These are phyloP conservation scores for Venturia aucupariae DNA, from an alignment of 2,329 filamentous ascomycete genomes.

Conservation along the genomic window DNA sequence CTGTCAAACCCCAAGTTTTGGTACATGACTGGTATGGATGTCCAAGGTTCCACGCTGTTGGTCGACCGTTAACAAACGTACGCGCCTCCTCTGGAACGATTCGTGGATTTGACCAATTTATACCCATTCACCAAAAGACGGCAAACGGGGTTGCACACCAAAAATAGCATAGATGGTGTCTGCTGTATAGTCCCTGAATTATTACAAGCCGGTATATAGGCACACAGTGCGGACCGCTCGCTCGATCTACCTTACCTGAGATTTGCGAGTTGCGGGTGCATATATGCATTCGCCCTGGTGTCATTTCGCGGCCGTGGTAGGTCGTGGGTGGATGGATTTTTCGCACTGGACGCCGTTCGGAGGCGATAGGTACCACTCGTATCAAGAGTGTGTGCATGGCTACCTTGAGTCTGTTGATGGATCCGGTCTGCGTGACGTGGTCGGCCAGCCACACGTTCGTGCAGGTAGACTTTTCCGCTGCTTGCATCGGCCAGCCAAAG, in stretches of 20 bases:
- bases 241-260: neutral
- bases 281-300: conserved; percentile 1
- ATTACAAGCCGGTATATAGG: neutral
- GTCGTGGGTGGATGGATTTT: neutral
- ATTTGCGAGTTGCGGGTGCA: neutral
- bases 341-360: conserved; percentile 4
- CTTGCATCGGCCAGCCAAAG: neutral
- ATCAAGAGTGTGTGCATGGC: neutral
- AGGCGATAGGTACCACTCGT: conserved; percentile 3
- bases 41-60: neutral
- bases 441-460: neutral
- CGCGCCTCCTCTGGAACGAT: neutral
- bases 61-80: neutral
- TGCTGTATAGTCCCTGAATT: neutral
- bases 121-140: neutral
- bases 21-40: neutral
- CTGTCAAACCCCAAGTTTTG: neutral
- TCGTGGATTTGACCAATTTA: neutral
- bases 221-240: neutral
- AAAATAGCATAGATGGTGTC: neutral
- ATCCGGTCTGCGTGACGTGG: conserved; percentile 7
- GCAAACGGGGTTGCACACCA: neutral
- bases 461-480: neutral
- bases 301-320: neutral
- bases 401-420: conserved; percentile 5